These are phyloP conservation scores for Hippophae gyantsensis DNA, from an alignment of 306 rosid species.

Conservation along the genomic window DNA sequence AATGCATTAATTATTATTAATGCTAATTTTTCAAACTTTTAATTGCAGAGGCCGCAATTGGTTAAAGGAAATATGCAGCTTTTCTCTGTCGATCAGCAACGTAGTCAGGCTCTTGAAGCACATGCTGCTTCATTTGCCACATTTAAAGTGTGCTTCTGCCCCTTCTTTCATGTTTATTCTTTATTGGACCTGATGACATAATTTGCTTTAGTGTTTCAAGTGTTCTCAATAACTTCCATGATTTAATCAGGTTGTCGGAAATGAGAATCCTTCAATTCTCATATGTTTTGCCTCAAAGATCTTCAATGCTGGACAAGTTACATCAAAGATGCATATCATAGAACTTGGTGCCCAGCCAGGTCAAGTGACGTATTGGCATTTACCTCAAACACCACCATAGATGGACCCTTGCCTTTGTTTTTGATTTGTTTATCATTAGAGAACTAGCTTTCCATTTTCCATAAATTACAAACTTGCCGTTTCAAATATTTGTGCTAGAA, in stretches of 20 bases:
- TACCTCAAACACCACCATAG: not conserved
- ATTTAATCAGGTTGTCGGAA: conserved; percentile 51
- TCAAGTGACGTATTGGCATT: conserved; percentile 12
- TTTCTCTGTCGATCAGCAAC: conserved; percentile 73
- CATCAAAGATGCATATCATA: conserved; percentile 72
- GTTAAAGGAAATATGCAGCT: conserved; percentile 86
- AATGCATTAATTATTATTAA: not conserved
- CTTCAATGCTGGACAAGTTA: conserved; percentile 63
- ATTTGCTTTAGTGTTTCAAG: conserved; percentile 13
- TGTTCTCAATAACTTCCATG: conserved; percentile 15
- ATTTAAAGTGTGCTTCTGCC: conserved; percentile 33
- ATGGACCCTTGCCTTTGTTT: not conserved
- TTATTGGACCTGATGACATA: conserved; percentile 7
- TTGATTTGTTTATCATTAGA: not conserved
- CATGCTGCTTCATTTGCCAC: conserved; percentile 81
- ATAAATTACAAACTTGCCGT: conserved; percentile 2
- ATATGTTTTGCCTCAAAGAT: conserved; percentile 68
- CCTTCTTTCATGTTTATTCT: conserved; percentile 9
- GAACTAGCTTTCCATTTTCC: not conserved
- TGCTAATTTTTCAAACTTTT: conserved; percentile 12
- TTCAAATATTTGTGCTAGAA: not conserved
- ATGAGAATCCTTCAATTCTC: conserved; percentile 60
- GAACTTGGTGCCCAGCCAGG: conserved; percentile 93
- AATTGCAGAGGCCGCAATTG: conserved; percentile 61
- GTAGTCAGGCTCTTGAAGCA: conserved; percentile 88